Evolutionary conservation across 1,284 basidiomycete species (phyloP).

Genomic region (Meripilus lineatus): DNA sequence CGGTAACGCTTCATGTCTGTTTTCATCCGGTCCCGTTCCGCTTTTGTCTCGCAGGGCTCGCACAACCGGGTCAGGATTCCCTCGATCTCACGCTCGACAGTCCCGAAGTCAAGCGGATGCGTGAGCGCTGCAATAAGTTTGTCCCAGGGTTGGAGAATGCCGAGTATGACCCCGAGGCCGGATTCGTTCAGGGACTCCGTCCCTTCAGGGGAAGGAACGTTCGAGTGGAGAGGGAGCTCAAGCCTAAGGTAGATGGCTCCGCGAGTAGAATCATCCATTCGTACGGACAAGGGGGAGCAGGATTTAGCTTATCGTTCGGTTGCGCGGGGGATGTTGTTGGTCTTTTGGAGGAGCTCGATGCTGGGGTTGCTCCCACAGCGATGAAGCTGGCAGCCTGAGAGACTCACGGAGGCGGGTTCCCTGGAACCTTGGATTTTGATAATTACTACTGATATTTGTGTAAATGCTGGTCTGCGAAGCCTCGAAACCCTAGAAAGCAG

Average conservation of each 20-base stretch:
- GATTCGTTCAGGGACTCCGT: constrained; percentile 30
- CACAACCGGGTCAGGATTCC: constrained; percentile 16
- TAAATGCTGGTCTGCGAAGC: no score
- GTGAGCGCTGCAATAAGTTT: constrained; percentile 29
- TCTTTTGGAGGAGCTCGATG: constrained; percentile 13
- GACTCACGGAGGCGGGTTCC: no score
- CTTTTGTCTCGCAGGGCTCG: constrained; percentile 10
- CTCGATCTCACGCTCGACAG: constrained; percentile 27
- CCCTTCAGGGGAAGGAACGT: constrained; percentile 30
- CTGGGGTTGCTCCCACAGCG: constrained; percentile 11
- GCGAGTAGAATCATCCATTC: constrained; percentile 29
- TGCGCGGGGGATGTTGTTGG: constrained; percentile 16
- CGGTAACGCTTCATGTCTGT: no score
- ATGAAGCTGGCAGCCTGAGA: no score
- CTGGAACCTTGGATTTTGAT: no score
- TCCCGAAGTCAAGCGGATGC: constrained; percentile 31
- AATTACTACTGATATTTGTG: no score
- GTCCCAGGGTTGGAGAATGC: constrained; percentile 28
- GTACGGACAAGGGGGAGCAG: constrained; percentile 31
- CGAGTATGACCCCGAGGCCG: constrained; percentile 25
- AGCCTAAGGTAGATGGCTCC: constrained; percentile 14
- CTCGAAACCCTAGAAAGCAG: no score
- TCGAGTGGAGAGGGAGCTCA: constrained; percentile 30
- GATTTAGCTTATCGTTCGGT: constrained; percentile 20
- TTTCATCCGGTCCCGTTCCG: background rate